Evolutionary conservation across 805 yeast genomes (phyloP), one percentile per base, ranked within the genome.

Genomic region (Millerozyma miso): DNA sequence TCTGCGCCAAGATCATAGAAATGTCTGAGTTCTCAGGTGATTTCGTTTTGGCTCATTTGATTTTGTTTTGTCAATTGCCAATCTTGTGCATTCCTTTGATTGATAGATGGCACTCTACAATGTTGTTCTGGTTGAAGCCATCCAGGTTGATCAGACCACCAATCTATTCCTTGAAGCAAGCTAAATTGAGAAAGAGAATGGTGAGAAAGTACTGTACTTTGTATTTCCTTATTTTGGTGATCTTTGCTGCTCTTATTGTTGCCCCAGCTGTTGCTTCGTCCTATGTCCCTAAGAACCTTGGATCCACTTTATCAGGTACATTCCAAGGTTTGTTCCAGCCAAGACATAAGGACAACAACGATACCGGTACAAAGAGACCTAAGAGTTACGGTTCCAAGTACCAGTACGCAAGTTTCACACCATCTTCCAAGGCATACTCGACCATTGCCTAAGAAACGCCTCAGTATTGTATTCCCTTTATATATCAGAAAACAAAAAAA

Each of bases 71-170:
- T 55, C 98, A 91, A 72, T 77, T 88, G 65, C 99, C 99, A 56
- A 60, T 89, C 41, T 73, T 95, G 50, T 74, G 78, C 50, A 73
- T 91, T 58, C 99, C 99, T 59, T 75, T 80, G 65, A 72, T 89
- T 65, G 99, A 93, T 73, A 87, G 87, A 74, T 89, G 96, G 96
- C 99, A 93, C 70, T 91, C 99, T 37, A 83, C 89, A 67, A 85
- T 91, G 95, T 76, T 93, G 69, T 93, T 93, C 84, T 93, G 99
- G 99, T 84, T 95, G 71, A 87, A 88, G 65, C 99, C 99, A 44
- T 68, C 93, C 49, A 84, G 95, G 72, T 96, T 89, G 73, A 90
- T 93, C 61, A 86, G 98, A 70, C 97, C 97, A 48, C 98, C 99
- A 58, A 89, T 93, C 63, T 90, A 88, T 73, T 88, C 98, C 15